Conservation (phyloP, 306 rosid species). For the Lagenaria siceraria region DNA sequence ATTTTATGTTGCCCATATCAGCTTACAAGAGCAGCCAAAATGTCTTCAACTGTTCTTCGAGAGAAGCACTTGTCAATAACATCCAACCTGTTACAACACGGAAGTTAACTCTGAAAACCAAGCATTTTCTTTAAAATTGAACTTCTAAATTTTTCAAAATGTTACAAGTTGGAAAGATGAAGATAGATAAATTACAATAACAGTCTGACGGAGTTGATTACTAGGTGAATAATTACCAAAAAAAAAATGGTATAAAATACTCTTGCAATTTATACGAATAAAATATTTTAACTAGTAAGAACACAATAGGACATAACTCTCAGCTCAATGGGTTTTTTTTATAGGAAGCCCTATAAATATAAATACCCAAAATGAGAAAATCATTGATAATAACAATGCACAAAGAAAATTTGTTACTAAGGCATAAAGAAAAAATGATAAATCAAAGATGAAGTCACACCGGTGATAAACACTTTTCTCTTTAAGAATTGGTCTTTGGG, state of each 20-base stretch:
- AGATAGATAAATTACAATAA: background rate
- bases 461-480: slow-evolving; percentile 45
- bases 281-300: background rate
- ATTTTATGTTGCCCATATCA: background rate
- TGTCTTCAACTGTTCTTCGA: slow-evolving; percentile 55
- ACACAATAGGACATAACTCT: background rate
- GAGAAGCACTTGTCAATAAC: slow-evolving; percentile 80
- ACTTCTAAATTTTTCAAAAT: background rate
- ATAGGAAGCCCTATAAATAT: background rate
- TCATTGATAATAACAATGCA: background rate
- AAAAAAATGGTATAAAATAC: background rate
- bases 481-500: slow-evolving; percentile 43
- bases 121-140: background rate
- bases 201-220: background rate
- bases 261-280: background rate
- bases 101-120: background rate
- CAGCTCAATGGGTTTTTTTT: background rate
- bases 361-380: background rate
- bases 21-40: slow-evolving; percentile 72
- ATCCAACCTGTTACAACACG: slow-evolving; percentile 39
- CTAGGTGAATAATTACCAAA: background rate
- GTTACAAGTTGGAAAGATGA: background rate
- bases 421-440: background rate
- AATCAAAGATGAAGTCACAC: slow-evolving; percentile 25
- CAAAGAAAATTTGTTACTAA: background rate